phyloP scores from a whole-genome alignment of 495 filamentous ascomycete species.

The Aspergillus hancockii region DNA sequence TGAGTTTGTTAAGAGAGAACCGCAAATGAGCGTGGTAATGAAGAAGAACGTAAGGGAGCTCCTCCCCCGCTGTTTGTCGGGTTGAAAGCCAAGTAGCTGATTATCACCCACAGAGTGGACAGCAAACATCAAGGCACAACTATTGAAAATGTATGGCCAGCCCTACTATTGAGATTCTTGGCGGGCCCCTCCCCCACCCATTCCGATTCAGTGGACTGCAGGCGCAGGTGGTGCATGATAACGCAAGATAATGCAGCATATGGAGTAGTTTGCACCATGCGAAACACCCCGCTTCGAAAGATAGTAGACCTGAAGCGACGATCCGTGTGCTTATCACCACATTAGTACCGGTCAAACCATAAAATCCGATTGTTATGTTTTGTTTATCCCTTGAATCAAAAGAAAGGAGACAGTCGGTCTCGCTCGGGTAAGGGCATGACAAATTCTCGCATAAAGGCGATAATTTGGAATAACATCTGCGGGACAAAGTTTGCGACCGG shows the following conservation, averaged over 20 bases:
- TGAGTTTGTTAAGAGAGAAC: no score
- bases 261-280: not conserved
- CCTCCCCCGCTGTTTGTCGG: no score
- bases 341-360: not conserved
- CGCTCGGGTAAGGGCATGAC: slow-evolving; percentile 1
- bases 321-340: not conserved
- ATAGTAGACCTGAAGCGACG: not conserved
- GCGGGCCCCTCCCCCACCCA: no score
- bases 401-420: not conserved
- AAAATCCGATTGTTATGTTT: no score
- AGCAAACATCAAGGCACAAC: no score
- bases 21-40: no score
- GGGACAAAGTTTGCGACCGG: slow-evolving; percentile 11
- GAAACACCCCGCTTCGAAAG: not conserved
- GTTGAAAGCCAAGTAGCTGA: no score
- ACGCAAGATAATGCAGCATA: not conserved
- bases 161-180: no score
- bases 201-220: no score
- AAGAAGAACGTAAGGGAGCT: no score
- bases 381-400: not conserved
- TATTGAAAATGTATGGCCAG: no score
- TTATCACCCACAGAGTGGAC: no score
- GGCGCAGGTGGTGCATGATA: not conserved
- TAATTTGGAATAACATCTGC: slow-evolving; percentile 5
- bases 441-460: slow-evolving; percentile 6